phyloP scores from a whole-genome alignment of 2,329 filamentous ascomycete species.

The Colletotrichum sublineola region DNA sequence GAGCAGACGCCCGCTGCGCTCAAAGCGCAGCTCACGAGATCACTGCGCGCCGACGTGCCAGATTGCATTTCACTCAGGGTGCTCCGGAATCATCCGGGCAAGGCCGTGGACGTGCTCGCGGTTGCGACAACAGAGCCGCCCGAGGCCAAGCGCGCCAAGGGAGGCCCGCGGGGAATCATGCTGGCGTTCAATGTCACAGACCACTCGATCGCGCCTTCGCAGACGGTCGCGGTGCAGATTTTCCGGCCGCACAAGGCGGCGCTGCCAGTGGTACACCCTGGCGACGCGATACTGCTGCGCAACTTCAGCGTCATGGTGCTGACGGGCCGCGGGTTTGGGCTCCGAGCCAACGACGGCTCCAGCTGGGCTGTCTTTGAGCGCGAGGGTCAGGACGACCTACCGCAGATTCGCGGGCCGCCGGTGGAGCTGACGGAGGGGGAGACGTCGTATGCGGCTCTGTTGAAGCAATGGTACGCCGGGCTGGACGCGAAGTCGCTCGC shows the following conservation, averaged over 20 bases:
- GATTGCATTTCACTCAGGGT: conserved; percentile 67
- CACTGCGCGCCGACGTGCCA: conserved; percentile 62
- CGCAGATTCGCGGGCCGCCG: conserved; percentile 71
- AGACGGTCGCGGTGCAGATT: conserved; percentile 67
- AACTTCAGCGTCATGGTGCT: conserved; percentile 68
- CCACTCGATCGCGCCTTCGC: conserved; percentile 63
- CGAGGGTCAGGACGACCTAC: conserved; percentile 53
- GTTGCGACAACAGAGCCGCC: conserved; percentile 66
- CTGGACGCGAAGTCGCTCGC: conserved; percentile 61
- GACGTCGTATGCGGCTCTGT: conserved; percentile 60
- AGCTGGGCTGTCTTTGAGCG: conserved; percentile 74
- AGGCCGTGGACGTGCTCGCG: conserved; percentile 66
- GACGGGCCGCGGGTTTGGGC: conserved; percentile 67
- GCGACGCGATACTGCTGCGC: conserved; percentile 71
- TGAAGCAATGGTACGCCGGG: conserved; percentile 64
- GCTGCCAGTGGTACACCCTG: conserved; percentile 66
- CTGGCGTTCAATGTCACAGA: conserved; percentile 71
- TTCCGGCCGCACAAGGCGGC: conserved; percentile 70
- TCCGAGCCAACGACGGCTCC: conserved; percentile 67
- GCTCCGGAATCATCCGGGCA: conserved; percentile 63
- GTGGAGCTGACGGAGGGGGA: conserved; percentile 68
- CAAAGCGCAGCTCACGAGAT: conserved; percentile 61
- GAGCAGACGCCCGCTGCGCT: conserved; percentile 45
- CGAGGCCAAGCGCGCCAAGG: conserved; percentile 67
- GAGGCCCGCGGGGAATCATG: conserved; percentile 70